phyloP scores from a whole-genome alignment of 2,329 filamentous ascomycete genomes.

The Trichothecium sympodiale region DNA sequence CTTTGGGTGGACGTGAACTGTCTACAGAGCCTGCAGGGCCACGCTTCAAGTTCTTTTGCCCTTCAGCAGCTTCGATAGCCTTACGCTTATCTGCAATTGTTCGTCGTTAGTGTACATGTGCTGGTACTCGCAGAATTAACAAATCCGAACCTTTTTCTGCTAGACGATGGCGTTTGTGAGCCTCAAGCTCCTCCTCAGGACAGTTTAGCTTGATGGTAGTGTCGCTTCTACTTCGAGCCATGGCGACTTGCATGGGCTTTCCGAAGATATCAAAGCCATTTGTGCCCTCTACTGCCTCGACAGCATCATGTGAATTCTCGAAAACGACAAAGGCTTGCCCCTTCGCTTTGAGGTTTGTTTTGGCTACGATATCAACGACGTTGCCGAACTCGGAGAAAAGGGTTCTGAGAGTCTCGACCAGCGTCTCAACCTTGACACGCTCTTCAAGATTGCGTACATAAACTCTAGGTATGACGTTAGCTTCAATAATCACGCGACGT shows the following conservation, averaged over 20 bases:
- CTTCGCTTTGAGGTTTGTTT: conserved; percentile 83
- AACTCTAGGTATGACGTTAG: conserved; percentile 37
- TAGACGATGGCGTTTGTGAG: conserved; percentile 71
- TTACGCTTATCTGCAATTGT: conserved; percentile 57
- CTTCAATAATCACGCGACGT: conserved; percentile 27
- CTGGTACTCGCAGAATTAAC: neutral
- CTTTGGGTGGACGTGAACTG: conserved; percentile 53
- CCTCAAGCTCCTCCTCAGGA: conserved; percentile 72
- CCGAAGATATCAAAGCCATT: conserved; percentile 90
- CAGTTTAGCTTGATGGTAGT: conserved; percentile 68
- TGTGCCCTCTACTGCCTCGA: conserved; percentile 73
- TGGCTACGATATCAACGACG: conserved; percentile 75
- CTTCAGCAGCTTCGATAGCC: conserved; percentile 68
- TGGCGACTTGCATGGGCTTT: conserved; percentile 76
- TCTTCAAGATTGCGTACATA: conserved; percentile 84
- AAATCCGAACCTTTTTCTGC: conserved; percentile 71
- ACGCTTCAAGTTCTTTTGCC: conserved; percentile 66
- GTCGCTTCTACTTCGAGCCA: conserved; percentile 77
- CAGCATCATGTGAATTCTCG: conserved; percentile 67
- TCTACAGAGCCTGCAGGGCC: conserved; percentile 32
- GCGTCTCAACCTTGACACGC: conserved; percentile 68
- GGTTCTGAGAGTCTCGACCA: conserved; percentile 61
- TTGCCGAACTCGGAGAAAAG: conserved; percentile 85
- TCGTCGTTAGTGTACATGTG: neutral
- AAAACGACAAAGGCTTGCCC: conserved; percentile 95